Percentiles rank a stretch among this genome's conserved stretches.
These are phyloP conservation scores for Rhizophora mangle DNA, from an alignment of 345 rosid species.

Conservation along the genomic window DNA sequence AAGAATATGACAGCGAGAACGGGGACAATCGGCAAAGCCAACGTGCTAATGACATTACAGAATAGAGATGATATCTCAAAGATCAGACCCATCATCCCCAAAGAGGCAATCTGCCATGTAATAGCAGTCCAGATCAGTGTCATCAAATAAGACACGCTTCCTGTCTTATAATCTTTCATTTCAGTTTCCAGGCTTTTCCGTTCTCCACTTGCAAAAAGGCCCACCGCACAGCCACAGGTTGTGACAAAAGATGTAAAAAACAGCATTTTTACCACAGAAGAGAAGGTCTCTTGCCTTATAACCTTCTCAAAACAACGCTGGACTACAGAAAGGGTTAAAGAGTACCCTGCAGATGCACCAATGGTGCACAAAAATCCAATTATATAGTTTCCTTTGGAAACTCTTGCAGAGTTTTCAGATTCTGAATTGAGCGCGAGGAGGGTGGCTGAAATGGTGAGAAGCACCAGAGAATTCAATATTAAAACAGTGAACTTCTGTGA, in stretches of 20 bases:
- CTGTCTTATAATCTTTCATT: conserved; percentile 33
- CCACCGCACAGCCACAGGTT: conserved; percentile 40
- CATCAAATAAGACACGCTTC: conserved; percentile 42
- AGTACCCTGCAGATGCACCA: conserved; percentile 45
- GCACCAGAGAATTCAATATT: conserved; percentile 46
- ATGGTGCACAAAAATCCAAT: conserved; percentile 47
- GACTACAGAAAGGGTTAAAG: conserved; percentile 43
- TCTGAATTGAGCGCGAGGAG: conserved; percentile 48
- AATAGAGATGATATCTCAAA: conserved; percentile 52
- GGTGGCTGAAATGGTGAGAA: conserved; percentile 49
- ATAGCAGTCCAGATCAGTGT: conserved; percentile 47
- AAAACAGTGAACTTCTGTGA: conserved; percentile 49
- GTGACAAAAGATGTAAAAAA: conserved; percentile 42
- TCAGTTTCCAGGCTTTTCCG: conserved; percentile 38
- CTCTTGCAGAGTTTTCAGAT: conserved; percentile 24
- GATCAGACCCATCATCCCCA: conserved; percentile 47
- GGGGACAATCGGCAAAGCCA: conserved; percentile 46
- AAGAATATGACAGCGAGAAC: conserved; percentile 50
- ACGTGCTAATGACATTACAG: conserved; percentile 49
- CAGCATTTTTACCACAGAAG: conserved; percentile 43
- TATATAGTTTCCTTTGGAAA: conserved; percentile 28
- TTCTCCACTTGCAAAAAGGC: conserved; percentile 46
- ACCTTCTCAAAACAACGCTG: conserved; percentile 48
- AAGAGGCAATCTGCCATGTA: conserved; percentile 43
- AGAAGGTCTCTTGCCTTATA: conserved; percentile 37